A percentile compares a stretch with the other conserved stretches of the same genome.
Conservation (phyloP, 2,329 filamentous ascomycete genomes). For the Diaporthe citri region DNA sequence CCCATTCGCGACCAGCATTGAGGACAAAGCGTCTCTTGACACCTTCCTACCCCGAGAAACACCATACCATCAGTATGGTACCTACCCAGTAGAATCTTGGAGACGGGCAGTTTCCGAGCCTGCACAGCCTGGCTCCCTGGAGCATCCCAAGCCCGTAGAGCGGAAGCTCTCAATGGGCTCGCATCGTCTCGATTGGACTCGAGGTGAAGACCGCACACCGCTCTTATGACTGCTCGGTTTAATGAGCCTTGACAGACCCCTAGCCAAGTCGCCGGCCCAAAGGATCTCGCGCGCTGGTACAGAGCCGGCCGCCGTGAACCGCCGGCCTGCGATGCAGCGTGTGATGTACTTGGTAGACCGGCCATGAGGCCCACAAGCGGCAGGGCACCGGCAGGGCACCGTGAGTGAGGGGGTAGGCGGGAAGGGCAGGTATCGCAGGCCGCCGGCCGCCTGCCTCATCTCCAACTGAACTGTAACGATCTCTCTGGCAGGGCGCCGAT, state of each 20-base stretch:
- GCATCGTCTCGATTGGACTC: conserved; percentile 26
- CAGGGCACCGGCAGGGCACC: conserved; percentile 13
- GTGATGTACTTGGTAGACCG: conserved; percentile 1
- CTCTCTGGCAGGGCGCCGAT: neutral
- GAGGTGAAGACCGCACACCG: conserved; percentile 33
- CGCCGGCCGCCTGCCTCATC: conserved; percentile 25
- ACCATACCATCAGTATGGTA: conserved; percentile 10
- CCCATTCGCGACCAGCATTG: conserved; percentile 15
- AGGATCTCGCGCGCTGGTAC: conserved; percentile 4
- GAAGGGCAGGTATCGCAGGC: conserved; percentile 4
- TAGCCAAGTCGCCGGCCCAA: conserved; percentile 26
- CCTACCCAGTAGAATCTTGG: neutral
- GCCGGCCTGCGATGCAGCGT: conserved; percentile 19
- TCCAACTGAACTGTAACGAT: conserved; percentile 5
- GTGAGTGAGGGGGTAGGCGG: neutral
- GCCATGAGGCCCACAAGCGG: conserved; percentile 7
- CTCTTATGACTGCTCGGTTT: conserved; percentile 7
- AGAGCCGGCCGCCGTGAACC: conserved; percentile 9
- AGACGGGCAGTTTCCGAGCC: conserved; percentile 30
- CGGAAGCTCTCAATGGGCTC: conserved; percentile 20
- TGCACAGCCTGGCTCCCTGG: conserved; percentile 20
- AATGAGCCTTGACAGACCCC: conserved; percentile 17
- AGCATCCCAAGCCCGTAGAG: conserved; percentile 26
- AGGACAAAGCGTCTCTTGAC: conserved; percentile 18
- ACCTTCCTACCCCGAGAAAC: conserved; percentile 22